These are phyloP conservation scores for Spinacia oleracea DNA, from an alignment of 179 eudicot species.

Conservation along the genomic window DNA sequence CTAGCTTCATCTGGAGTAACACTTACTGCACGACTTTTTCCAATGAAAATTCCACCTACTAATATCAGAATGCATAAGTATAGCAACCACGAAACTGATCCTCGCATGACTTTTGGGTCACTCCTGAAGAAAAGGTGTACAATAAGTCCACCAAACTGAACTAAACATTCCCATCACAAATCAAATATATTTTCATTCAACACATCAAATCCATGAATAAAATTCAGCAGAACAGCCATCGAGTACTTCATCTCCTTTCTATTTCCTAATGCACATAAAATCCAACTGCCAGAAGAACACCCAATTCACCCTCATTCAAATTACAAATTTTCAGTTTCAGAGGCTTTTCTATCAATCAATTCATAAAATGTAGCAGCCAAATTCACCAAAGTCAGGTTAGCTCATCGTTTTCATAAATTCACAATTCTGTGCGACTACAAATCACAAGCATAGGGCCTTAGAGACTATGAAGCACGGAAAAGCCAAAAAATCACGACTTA, in stretches of 20 bases:
- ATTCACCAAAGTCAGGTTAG: too few species aligned
- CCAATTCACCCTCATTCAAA: background rate
- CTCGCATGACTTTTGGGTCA: constrained; percentile 20
- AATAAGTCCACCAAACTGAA: constrained; percentile 11
- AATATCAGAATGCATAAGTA: constrained; percentile 18
- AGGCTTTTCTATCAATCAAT: background rate
- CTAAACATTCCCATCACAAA: background rate
- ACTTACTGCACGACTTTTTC: constrained; percentile 48
- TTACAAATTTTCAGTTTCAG: background rate
- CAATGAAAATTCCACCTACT: constrained; percentile 28
- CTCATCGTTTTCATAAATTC: too few species aligned
- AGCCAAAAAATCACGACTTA: too few species aligned
- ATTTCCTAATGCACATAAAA: background rate
- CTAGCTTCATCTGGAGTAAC: constrained; percentile 78
- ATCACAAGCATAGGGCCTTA: too few species aligned
- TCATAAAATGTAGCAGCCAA: background rate
- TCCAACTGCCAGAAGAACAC: background rate
- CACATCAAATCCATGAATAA: background rate
- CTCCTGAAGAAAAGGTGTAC: constrained; percentile 16
- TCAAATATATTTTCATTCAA: background rate
- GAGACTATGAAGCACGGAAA: too few species aligned
- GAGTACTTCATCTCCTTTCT: background rate
- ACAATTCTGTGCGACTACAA: too few species aligned
- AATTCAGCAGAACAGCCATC: background rate
- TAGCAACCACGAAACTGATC: constrained; percentile 15